Evolutionary conservation across 2,329 filamentous ascomycete species (phyloP), one percentile per base, ranked within the genome.

Genomic region (Elsinoe necatrix): DNA sequence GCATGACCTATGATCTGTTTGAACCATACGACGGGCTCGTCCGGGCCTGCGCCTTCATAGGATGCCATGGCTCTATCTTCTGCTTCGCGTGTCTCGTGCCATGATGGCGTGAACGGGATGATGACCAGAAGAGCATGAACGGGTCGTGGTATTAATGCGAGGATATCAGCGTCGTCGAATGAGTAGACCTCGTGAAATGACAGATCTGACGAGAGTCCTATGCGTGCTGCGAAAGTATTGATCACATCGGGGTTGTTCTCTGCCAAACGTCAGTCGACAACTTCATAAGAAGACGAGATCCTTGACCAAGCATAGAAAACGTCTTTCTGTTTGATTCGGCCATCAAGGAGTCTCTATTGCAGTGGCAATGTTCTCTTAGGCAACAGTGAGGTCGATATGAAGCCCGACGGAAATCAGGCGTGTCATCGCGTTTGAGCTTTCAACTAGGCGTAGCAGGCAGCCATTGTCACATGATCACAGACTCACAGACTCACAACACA

Each of bases 181-280:
- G 73, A 76, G 66, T 78, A 77, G 60, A 81, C 65, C 62, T 82
- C 80, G 64, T 79, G 72, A 66, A 81, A 82, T 34, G 67, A 68
- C 29, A 81, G 72, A 29, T 68, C 60, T 2, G 66, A 61, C 2
- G 74, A 72, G 29, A 81, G 65, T 12, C 77, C 77, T 1, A 82
- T 73, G n/a, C 70, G 68, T 57, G 71, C 68, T 34, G 75, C 72
- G 21, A 82, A 73, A 41, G 71, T 67, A 42, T 72, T 74, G 68
- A 81, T 75, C 14, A 81, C 76, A 41, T 74, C 69, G 3, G 80
- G 79, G 62, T 81, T 81, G 68, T 81, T 81, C 60, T 82, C 78
- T 60, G 20, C 31, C 7, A n/a, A 14, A 50, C 11, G 45, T 21
- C 16, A n/a, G 27, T 6, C 6, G 25, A 34, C 34, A 11, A 18